Evolutionary conservation across 129 eudicot genomes (phyloP).

Genomic region (Lonicera japonica): DNA sequence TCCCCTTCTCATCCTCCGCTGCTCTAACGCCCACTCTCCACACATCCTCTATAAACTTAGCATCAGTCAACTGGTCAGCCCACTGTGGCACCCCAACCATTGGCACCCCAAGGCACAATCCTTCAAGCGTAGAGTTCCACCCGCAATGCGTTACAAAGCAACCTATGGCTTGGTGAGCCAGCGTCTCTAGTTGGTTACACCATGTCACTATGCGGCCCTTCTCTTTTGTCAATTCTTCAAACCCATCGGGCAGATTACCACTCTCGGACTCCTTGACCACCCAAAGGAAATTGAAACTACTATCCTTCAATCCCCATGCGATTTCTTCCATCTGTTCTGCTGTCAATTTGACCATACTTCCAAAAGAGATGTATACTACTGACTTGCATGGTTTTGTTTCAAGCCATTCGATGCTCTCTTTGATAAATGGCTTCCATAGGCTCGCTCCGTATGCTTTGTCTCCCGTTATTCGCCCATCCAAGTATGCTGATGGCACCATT

Average conservation of each 20-base stretch:
- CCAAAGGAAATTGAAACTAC: conserved; percentile 40
- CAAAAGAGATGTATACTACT: conserved; percentile 58
- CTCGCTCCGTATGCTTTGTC: conserved; percentile 63
- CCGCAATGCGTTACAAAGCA: conserved; percentile 73
- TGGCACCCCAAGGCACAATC: conserved; percentile 47
- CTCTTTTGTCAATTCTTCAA: conserved; percentile 20
- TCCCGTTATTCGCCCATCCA: conserved; percentile 49
- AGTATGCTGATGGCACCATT: conserved; percentile 59
- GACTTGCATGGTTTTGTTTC: conserved; percentile 35
- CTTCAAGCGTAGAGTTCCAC: conserved; percentile 74
- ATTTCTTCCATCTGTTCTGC: conserved; percentile 47
- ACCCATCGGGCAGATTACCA: conserved; percentile 37
- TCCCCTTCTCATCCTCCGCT: conserved; percentile 38
- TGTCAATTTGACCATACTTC: conserved; percentile 53
- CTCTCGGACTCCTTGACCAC: conserved; percentile 44
- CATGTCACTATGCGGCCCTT: conserved; percentile 47
- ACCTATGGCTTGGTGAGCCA: conserved; percentile 54
- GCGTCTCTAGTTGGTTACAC: conserved; percentile 55
- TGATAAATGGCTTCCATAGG: conserved; percentile 46
- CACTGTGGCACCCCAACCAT: conserved; percentile 63
- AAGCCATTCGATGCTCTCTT: conserved; percentile 49
- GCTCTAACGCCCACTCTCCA: conserved; percentile 58
- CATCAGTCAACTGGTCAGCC: conserved; percentile 56
- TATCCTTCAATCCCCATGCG: conserved; percentile 39
- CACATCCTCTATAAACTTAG: conserved; percentile 49